Conservation (phyloP, 208 protist species). For the Lotmaria passim region DNA sequence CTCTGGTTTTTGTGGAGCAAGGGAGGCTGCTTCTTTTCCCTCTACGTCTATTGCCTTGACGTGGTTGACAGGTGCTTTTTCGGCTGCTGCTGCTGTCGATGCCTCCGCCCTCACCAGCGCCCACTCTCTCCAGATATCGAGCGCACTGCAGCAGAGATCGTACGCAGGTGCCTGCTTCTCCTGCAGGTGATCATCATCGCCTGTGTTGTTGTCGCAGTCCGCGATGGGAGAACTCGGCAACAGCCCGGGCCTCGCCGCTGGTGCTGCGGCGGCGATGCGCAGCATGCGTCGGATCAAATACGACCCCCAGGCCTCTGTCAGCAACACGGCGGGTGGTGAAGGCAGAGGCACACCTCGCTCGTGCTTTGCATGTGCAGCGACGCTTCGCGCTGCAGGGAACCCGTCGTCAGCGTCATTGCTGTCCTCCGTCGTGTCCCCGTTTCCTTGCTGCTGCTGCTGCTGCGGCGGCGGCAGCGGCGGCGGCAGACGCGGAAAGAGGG, state of each 20-base stretch:
- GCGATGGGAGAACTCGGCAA: background rate
- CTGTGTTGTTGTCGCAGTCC: background rate
- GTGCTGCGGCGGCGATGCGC: background rate
- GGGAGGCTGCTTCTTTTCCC: background rate
- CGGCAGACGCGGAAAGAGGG: background rate
- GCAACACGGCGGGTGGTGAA: background rate
- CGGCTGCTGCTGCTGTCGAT: background rate
- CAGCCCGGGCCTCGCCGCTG: background rate
- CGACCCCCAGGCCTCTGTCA: background rate
- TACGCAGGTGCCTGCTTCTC: background rate
- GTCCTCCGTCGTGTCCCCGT: no score
- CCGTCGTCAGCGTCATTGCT: no score
- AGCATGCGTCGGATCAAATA: background rate
- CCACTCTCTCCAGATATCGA: conserved; percentile 29
- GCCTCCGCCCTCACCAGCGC: background rate
- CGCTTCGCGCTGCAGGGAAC: no score
- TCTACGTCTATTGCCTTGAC: background rate
- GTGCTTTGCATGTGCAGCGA: no score
- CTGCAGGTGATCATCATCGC: background rate
- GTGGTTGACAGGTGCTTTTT: background rate
- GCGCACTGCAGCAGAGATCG: conserved; percentile 20
- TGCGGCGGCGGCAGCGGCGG: no score
- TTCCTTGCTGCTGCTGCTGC: no score
- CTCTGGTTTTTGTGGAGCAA: no score
- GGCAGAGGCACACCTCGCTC: no score